Conservation (phyloP, 129 eudicot species). For the Sambucus nigra region DNA sequence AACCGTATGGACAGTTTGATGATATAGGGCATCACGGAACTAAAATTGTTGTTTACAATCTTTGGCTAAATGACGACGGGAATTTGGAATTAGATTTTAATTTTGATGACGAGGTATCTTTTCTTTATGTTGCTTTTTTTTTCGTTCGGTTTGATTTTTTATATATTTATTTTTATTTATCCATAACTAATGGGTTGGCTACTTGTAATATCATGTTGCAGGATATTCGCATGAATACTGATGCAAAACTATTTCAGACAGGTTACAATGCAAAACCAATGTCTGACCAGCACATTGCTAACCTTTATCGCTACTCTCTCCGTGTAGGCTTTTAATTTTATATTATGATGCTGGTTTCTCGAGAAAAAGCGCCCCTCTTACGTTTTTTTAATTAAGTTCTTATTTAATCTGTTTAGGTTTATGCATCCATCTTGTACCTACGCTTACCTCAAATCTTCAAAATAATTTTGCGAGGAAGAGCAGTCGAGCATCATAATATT, state of each 20-base stretch:
- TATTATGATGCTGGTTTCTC: not conserved
- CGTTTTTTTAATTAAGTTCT: not conserved
- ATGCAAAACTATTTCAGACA: constrained; percentile 18
- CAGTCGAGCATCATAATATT: constrained; percentile 37
- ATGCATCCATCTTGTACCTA: constrained; percentile 46
- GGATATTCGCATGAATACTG: constrained; percentile 42
- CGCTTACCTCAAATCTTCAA: constrained; percentile 31
- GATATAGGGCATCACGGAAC: constrained; percentile 80
- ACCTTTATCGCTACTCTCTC: constrained; percentile 37
- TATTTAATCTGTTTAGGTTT: constrained; percentile 33
- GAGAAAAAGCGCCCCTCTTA: not conserved
- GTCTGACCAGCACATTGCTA: constrained; percentile 41
- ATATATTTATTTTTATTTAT: not conserved
- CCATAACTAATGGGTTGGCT: constrained; percentile 2
- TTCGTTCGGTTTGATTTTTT: too few relatives aligned
- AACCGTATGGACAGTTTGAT: constrained; percentile 42
- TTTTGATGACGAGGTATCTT: constrained; percentile 41
- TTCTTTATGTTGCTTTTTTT: not conserved
- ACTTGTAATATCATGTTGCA: constrained; percentile 4
- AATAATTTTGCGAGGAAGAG: constrained; percentile 31
- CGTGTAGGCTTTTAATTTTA: constrained; percentile 30
- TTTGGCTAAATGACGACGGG: constrained; percentile 67
- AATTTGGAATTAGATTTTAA: constrained; percentile 46
- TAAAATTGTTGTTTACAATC: constrained; percentile 63
- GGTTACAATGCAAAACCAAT: constrained; percentile 8